phyloP scores from a whole-genome alignment of 106 monocot species.

The Triglochin maritima region DNA sequence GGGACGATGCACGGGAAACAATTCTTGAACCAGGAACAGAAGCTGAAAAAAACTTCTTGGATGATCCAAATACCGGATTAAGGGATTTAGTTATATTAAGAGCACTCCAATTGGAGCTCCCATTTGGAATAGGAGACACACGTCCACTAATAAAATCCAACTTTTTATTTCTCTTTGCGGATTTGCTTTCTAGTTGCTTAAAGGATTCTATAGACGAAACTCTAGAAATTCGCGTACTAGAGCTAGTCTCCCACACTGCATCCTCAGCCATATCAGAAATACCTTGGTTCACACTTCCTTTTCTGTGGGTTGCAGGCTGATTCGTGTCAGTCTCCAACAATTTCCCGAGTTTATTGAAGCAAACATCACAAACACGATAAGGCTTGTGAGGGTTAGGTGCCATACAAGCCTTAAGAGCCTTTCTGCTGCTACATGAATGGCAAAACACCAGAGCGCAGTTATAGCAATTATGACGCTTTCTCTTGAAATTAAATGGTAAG shows the following conservation, averaged over 20 bases:
- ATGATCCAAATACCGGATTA: conserved; percentile 89
- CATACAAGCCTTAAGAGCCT: conserved; percentile 88
- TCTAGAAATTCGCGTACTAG: conserved; percentile 46
- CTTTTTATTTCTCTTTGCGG: conserved; percentile 73
- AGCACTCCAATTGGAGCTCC: conserved; percentile 50
- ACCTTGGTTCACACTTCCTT: conserved; percentile 32
- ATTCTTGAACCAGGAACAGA: conserved; percentile 97
- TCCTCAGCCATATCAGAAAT: conserved; percentile 55
- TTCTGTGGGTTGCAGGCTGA: conserved; percentile 42
- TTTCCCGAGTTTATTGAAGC: conserved; percentile 71
- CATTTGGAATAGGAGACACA: conserved; percentile 77
- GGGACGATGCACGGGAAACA: conserved; percentile 90
- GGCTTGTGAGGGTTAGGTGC: conserved; percentile 89
- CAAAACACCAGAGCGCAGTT: conserved; percentile 96
- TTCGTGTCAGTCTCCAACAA: conserved; percentile 42
- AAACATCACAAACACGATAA: conserved; percentile 87
- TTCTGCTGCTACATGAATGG: conserved; percentile 92
- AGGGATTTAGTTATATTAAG: conserved; percentile 74
- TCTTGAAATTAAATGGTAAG: conserved; percentile 87
- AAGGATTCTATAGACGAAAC: conserved; percentile 79
- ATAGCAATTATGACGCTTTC: conserved; percentile 97
- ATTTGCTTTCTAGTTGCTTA: conserved; percentile 48
- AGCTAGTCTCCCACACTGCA: conserved; percentile 51
- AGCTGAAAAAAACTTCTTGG: conserved; percentile 88
- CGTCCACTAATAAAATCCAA: conserved; percentile 77